These are phyloP conservation scores for Cytospora leucostoma DNA, from an alignment of 2,329 filamentous ascomycete species.

Conservation along the genomic window DNA sequence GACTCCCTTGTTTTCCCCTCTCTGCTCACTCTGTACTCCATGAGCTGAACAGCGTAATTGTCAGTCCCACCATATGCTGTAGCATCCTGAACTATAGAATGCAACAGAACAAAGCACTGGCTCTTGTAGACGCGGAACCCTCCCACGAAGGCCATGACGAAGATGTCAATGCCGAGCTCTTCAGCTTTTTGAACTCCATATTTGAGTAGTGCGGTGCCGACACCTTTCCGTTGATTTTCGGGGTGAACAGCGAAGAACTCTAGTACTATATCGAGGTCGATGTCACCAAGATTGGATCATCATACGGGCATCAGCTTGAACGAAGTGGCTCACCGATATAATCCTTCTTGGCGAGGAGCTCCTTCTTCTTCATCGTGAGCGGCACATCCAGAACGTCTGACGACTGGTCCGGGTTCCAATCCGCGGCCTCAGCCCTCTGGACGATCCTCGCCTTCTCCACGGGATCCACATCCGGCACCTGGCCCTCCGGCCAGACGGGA, in stretches of 20 bases:
- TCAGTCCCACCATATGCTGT: conserved; percentile 30
- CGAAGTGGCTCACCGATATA: conserved; percentile 24
- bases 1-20: background rate
- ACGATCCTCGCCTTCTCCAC: conserved; percentile 25
- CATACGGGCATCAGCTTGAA: background rate
- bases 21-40: conserved; percentile 28
- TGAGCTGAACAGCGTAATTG: conserved; percentile 30
- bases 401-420: conserved; percentile 24
- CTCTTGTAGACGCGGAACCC: conserved; percentile 30
- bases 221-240: conserved; percentile 29
- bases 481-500: conserved; percentile 28
- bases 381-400: conserved; percentile 26
- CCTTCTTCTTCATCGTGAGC: conserved; percentile 18
- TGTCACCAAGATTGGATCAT: background rate
- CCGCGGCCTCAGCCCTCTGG: conserved; percentile 23
- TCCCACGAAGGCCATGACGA: conserved; percentile 30
- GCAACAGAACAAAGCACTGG: conserved; percentile 30
- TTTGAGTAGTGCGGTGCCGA: conserved; percentile 30
- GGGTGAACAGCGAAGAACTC: conserved; percentile 35
- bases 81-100: conserved; percentile 31
- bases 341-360: conserved; percentile 23
- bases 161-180: conserved; percentile 32
- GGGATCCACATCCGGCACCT: conserved; percentile 26
- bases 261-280: conserved; percentile 24
- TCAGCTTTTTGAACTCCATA: conserved; percentile 31